A percentile compares a stretch with the other conserved stretches of the same genome.
Conservation (phyloP, 2,329 filamentous ascomycete species). For the Chaetomiaceae sp. region DNA sequence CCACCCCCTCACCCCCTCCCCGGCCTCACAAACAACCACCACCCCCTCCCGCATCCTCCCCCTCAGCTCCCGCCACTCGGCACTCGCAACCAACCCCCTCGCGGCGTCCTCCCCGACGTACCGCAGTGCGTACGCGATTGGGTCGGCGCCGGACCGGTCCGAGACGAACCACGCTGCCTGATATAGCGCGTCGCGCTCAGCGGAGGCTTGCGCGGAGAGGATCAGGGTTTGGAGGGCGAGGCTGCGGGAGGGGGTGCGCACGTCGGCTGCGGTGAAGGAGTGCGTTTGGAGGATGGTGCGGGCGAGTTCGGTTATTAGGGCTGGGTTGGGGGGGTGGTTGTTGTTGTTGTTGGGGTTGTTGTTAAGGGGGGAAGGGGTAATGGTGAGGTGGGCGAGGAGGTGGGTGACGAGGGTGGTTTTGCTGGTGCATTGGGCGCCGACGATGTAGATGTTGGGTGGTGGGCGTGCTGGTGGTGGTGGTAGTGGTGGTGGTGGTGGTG, state of each 20-base stretch:
- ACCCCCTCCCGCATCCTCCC: constrained; percentile 31
- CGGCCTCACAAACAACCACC: constrained; percentile 38
- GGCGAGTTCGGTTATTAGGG: constrained; percentile 36
- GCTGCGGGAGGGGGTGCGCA: constrained; percentile 28
- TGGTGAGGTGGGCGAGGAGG: constrained; percentile 27
- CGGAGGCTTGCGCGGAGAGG: constrained; percentile 32
- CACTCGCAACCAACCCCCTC: constrained; percentile 20
- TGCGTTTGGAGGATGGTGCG: constrained; percentile 32
- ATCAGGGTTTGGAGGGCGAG: constrained; percentile 36
- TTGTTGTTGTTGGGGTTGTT: constrained; percentile 2
- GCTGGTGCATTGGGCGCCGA: constrained; percentile 42
- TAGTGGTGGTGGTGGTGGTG: no score
- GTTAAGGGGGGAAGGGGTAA: constrained; percentile 7
- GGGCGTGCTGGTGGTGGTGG: no score
- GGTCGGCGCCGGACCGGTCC: constrained; percentile 40
- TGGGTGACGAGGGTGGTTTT: constrained; percentile 40
- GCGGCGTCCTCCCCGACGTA: constrained; percentile 30
- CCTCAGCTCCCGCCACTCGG: constrained; percentile 30
- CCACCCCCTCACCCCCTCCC: constrained; percentile 31
- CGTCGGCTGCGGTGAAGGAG: constrained; percentile 33
- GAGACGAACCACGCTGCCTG: constrained; percentile 34
- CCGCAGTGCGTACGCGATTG: constrained; percentile 36
- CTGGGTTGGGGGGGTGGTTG: constrained; percentile 13
- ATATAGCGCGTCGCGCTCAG: constrained; percentile 27
- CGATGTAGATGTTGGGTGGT: constrained; percentile 36